A percentile compares a stretch with the other conserved stretches of the same genome.
Evolutionary conservation across 148 eudicot species (phyloP).

Genomic region (Tetragonia tetragonoides): DNA sequence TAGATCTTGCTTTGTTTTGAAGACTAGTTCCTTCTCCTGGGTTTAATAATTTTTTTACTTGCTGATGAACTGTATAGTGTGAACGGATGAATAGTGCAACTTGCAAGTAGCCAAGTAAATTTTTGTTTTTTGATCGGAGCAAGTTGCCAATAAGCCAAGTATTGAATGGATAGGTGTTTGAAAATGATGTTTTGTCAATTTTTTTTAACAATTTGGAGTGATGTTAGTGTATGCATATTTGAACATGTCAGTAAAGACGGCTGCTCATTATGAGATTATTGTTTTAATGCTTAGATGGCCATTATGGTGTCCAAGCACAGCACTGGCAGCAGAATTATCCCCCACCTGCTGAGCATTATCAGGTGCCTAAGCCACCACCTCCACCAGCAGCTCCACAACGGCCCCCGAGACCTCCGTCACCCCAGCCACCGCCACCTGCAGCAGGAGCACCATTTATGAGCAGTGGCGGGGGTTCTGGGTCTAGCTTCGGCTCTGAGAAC

Average conservation of each 20-base stretch:
- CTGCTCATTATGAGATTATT: constrained; percentile 15
- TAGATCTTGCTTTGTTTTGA: not conserved
- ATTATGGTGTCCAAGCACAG: constrained; percentile 57
- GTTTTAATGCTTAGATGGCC: constrained; percentile 48
- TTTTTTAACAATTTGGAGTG: not conserved
- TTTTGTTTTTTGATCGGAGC: no score
- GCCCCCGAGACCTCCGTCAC: constrained; percentile 54
- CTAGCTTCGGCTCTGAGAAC: constrained; percentile 63
- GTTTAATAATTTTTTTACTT: not conserved
- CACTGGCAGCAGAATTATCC: constrained; percentile 77
- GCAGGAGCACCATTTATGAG: constrained; percentile 40
- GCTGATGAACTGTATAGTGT: not conserved
- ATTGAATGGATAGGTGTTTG: not conserved
- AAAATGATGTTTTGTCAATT: not conserved
- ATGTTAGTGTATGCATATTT: not conserved
- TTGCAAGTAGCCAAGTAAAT: no score
- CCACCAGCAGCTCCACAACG: constrained; percentile 52
- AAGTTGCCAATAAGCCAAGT: no score
- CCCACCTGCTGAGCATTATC: constrained; percentile 64
- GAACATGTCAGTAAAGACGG: not conserved
- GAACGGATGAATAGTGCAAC: not conserved
- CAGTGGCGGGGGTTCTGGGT: constrained; percentile 85
- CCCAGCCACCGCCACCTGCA: constrained; percentile 42
- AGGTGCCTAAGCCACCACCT: constrained; percentile 54
- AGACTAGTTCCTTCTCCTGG: not conserved